These are phyloP conservation scores for Tagetes patula DNA, from an alignment of 129 eudicot genomes.

Conservation along the genomic window DNA sequence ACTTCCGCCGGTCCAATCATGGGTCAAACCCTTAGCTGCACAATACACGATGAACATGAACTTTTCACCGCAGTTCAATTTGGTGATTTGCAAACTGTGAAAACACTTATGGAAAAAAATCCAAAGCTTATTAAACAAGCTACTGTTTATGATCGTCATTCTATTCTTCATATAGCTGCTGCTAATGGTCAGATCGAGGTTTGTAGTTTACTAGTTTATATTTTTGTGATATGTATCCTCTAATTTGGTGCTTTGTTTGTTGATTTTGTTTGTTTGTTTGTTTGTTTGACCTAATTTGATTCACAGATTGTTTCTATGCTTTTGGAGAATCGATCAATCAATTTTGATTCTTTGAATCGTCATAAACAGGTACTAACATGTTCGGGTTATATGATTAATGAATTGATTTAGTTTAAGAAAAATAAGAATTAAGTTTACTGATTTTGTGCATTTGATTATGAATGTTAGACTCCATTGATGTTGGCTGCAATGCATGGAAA, in stretches of 20 bases:
- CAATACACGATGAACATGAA: slow-evolving; percentile 49
- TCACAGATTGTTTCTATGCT: slow-evolving; percentile 74
- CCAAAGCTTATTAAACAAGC: slow-evolving; percentile 44
- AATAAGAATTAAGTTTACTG: not conserved
- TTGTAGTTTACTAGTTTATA: slow-evolving; percentile 7
- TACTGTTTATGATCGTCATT: slow-evolving; percentile 79
- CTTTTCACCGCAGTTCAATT: slow-evolving; percentile 56
- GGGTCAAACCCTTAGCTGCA: slow-evolving; percentile 91
- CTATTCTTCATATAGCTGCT: slow-evolving; percentile 94
- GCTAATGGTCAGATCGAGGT: slow-evolving; percentile 97
- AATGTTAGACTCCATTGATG: slow-evolving; percentile 87
- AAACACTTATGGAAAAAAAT: slow-evolving; percentile 43
- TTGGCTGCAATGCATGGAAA: slow-evolving; percentile 98
- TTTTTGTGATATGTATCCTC: not conserved
- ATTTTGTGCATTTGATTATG: slow-evolving; percentile 29
- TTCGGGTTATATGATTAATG: too few relatives aligned
- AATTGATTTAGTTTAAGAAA: too few relatives aligned
- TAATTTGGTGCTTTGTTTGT: slow-evolving; percentile 2
- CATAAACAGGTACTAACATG: slow-evolving; percentile 58
- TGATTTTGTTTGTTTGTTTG: slow-evolving; percentile 3
- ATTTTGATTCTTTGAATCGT: slow-evolving; percentile 80
- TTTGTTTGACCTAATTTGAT: not conserved
- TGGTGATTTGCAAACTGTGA: slow-evolving; percentile 60
- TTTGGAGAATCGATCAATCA: slow-evolving; percentile 55
- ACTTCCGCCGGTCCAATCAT: slow-evolving; percentile 26